phyloP scores from a whole-genome alignment of 169 alveolate species.

The Cryptosporidium parvum region DNA sequence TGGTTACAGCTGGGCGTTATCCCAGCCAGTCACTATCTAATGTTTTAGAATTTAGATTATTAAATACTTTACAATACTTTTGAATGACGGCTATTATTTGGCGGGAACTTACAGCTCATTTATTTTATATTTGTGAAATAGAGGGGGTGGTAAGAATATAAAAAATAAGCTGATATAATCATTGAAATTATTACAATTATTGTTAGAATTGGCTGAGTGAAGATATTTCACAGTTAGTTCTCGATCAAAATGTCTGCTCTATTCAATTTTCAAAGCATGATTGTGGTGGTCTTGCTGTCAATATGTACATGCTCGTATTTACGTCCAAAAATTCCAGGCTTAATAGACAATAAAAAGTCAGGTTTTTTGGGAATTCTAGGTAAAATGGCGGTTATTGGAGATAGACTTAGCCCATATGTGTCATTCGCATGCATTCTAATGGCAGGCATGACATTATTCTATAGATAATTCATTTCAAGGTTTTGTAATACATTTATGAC shows the following conservation, averaged over 20 bases:
- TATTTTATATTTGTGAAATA: neutral
- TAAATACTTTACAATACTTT: slow-evolving; percentile 14
- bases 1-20: slow-evolving; percentile 75
- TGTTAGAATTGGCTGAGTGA: neutral
- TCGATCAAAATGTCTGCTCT: slow-evolving; percentile 90
- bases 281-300: slow-evolving; percentile 88
- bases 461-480: slow-evolving; percentile 81
- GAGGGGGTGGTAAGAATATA: neutral
- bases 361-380: slow-evolving; percentile 95
- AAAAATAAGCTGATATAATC: neutral
- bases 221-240: neutral
- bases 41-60: slow-evolving; percentile 23
- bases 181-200: neutral
- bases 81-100: slow-evolving; percentile 47
- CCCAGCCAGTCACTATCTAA: slow-evolving; percentile 56
- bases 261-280: slow-evolving; percentile 92
- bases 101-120: slow-evolving; percentile 29
- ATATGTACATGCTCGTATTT: slow-evolving; percentile 95
- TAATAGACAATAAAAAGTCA: slow-evolving; percentile 86
- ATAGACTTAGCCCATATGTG: slow-evolving; percentile 94
- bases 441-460: slow-evolving; percentile 89
- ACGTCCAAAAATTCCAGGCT: slow-evolving; percentile 89
- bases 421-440: slow-evolving; percentile 88
- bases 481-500: neutral
- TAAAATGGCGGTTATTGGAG: slow-evolving; percentile 95